phyloP scores from a whole-genome alignment of 176 grass and related monocot genomes.

The Aegilops tauschii region DNA sequence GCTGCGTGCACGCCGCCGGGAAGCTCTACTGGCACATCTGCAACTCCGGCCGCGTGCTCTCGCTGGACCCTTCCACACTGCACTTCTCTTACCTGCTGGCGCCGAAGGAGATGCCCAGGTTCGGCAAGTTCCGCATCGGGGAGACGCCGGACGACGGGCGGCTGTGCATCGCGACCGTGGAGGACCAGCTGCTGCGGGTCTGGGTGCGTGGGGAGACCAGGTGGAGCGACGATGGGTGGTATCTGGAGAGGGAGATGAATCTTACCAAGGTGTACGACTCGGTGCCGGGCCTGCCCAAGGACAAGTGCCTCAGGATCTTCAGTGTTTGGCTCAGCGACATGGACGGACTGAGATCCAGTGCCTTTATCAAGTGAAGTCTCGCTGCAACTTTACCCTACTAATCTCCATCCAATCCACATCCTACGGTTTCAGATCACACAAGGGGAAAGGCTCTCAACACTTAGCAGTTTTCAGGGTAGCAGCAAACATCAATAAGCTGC shows the following conservation, averaged over 20 bases:
- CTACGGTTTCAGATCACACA: no score
- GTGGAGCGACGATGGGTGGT: background rate
- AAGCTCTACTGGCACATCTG: slow-evolving; percentile 15
- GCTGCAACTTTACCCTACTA: no score
- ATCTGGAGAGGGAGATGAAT: slow-evolving; percentile 5
- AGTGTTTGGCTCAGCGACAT: slow-evolving; percentile 5
- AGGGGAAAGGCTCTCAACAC: no score
- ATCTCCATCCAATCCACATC: no score
- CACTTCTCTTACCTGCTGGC: background rate
- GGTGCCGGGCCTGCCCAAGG: background rate
- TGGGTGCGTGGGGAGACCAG: background rate
- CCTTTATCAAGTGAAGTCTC: no score
- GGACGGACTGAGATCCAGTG: background rate
- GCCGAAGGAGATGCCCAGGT: background rate
- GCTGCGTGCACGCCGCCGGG: background rate
- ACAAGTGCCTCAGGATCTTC: background rate
- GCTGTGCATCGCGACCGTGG: background rate
- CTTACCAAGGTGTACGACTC: background rate
- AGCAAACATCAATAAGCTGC: no score
- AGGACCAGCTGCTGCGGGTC: background rate
- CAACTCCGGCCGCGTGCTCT: background rate
- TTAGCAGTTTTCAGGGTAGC: no score
- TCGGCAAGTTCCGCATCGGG: background rate
- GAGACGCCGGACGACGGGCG: slow-evolving; percentile 1
- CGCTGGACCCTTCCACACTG: background rate